A percentile compares a stretch with the other conserved stretches of the same genome.
Evolutionary conservation across 1,139 yeast species (phyloP).

Genomic region (Debaryomycetaceae sp.): DNA sequence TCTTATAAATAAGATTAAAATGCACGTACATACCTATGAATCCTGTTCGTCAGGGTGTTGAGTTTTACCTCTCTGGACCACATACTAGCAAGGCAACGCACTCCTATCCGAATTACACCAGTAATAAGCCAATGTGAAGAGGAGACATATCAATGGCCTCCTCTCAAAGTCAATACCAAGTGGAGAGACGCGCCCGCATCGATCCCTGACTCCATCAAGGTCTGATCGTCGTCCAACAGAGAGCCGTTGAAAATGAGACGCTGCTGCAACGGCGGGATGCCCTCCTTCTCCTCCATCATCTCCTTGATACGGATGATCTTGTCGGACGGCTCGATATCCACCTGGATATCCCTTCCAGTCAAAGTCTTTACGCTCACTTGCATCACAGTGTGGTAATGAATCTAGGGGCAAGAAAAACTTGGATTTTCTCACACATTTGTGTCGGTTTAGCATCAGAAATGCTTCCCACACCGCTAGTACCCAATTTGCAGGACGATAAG

Average conservation of each 20-base stretch:
- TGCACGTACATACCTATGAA: too few relatives aligned
- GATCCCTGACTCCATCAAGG: conserved; percentile 57
- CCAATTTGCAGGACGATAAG: conserved; percentile 21
- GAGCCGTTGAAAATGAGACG: conserved; percentile 84
- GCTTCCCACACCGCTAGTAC: conserved; percentile 32
- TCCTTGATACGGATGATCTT: conserved; percentile 78
- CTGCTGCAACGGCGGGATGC: conserved; percentile 95
- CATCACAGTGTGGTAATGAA: conserved; percentile 20
- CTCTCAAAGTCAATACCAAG: conserved; percentile 81
- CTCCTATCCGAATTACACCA: background rate
- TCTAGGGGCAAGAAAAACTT: conserved; percentile 3
- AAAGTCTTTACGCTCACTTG: conserved; percentile 64
- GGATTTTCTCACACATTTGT: conserved; percentile 3
- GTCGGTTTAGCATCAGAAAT: conserved; percentile 7
- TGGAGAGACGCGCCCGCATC: conserved; percentile 75
- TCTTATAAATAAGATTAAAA: too few relatives aligned
- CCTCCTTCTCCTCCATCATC: conserved; percentile 91
- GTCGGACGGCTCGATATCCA: conserved; percentile 70
- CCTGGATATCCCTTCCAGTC: conserved; percentile 77
- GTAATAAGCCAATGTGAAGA: background rate
- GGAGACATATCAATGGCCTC: conserved; percentile 52
- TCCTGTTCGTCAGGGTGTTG: too few relatives aligned
- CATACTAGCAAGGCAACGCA: background rate
- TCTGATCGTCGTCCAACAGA: conserved; percentile 74
- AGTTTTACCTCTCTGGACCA: background rate